Base-by-base conservation (phyloP, 495 filamentous ascomycete species). In the Alectoria sarmentosa region DNA sequence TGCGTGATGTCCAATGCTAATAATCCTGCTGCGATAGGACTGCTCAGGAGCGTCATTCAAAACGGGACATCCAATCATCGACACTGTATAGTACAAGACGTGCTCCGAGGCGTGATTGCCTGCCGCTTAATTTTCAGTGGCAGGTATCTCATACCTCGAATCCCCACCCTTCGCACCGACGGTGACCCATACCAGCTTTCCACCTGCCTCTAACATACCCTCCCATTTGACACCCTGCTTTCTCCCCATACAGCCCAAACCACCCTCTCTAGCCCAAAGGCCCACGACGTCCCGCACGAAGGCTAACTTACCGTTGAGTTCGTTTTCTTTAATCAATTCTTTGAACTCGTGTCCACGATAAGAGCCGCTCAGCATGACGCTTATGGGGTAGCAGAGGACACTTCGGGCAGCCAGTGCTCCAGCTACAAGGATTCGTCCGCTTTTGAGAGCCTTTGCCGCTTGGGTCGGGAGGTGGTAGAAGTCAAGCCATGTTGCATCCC, bases 141-240 rank as follows among this genome's bases (percentile, higher is more conserved):
- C 61, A 49, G 66, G 61, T 32, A 64, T 63, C 19, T 76, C 75
- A 70, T 82, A 80, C 56, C 78, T 73, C 4, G 77, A 80, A 76
- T 96, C 91, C 4, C 90, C 90, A 67, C 84, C 84, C 57, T 84
- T 82, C 13, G 89, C 88, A 6, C 91, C 91, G 44, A 94, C 88
- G 0, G 86, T 90, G 6, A 90, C 89, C 90, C 90, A 94, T 23
- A 91, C 89, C 61, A 88, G 84, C 75, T 91, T 92, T 56, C 82
- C 84, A 44, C 80, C 77, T n/a, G 82, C 80, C 75, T 90, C 86
- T 62, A 86, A 80, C 36, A 79, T 73, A 21, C 90, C 90, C 10
- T 80, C 80, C 90, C 90, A 92, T 67, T 81, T 81, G 59, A 88
- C 75, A 57, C 73, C 74, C 74, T 82, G 79, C 34, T 78, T 75